A percentile compares a stretch with the other conserved stretches of the same genome.
Evolutionary conservation across 1,284 basidiomycete species (phyloP).

Genomic region (Ganoderma sp.): DNA sequence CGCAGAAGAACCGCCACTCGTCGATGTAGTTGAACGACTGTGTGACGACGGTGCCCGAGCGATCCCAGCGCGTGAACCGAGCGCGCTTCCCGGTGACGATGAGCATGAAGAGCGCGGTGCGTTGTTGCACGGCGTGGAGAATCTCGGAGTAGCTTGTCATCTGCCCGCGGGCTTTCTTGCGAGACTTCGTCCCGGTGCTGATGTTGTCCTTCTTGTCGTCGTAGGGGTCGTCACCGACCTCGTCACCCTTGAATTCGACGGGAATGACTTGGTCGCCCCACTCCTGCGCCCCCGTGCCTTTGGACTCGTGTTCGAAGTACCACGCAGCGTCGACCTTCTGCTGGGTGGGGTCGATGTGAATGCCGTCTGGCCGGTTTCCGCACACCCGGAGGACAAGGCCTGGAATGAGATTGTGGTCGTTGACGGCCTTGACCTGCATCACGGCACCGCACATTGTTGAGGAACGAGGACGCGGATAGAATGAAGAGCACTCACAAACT

Average conservation of each 20-base stretch:
- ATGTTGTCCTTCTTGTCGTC: neutral
- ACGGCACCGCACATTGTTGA: neutral
- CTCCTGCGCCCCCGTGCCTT: neutral
- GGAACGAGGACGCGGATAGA: neutral
- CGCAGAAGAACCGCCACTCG: neutral
- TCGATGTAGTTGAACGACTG: conserved; percentile 6
- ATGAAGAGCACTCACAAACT: neutral
- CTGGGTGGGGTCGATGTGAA: neutral
- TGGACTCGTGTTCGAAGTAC: neutral
- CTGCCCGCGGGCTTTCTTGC: conserved; percentile 4
- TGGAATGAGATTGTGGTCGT: neutral
- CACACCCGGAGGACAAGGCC: neutral
- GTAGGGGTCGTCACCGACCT: neutral
- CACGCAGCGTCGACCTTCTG: neutral
- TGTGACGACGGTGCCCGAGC: conserved; percentile 11
- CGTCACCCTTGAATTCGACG: conserved; percentile 9
- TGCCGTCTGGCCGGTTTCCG: neutral
- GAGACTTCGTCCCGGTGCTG: neutral
- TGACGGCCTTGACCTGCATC: no score
- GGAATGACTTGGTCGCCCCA: conserved; percentile 1
- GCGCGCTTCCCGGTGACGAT: neutral
- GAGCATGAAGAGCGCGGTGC: conserved; percentile 4
- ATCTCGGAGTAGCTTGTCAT: conserved; percentile 5
- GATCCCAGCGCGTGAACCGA: conserved; percentile 13
- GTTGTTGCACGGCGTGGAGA: conserved; percentile 5